phyloP scores from a whole-genome alignment of 768 basidiomycete species.

The Calocera cornea region DNA sequence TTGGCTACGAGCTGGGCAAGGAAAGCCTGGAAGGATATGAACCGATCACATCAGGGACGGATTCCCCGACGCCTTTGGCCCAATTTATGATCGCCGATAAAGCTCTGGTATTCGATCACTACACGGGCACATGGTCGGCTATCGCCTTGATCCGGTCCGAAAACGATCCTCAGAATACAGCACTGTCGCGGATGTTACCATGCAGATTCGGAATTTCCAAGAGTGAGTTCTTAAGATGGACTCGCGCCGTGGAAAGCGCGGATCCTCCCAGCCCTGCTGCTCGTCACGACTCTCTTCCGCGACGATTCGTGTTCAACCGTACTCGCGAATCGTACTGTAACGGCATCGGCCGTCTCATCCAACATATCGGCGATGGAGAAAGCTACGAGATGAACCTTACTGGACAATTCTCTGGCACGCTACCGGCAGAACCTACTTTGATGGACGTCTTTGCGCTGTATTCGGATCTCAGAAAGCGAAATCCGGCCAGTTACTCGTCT shows the following conservation, averaged over 20 bases:
- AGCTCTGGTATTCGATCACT: conserved; percentile 13
- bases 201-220: background rate
- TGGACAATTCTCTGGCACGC: background rate
- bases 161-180: background rate
- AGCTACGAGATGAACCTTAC: conserved; percentile 2
- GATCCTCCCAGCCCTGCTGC: background rate
- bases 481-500: conserved; percentile 81
- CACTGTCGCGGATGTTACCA: background rate
- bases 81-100: conserved; percentile 1
- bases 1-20: conserved; percentile 71
- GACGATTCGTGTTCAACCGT: background rate
- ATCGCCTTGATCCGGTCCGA: background rate
- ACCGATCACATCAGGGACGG: background rate
- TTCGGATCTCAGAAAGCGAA: conserved; percentile 44
- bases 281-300: background rate
- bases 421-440: background rate
- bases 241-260: background rate
- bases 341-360: background rate
- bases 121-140: background rate
- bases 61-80: conserved; percentile 5
- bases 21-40: conserved; percentile 15
- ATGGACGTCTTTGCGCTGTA: conserved; percentile 17
- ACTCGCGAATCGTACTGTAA: background rate
- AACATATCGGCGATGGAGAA: background rate
- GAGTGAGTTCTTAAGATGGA: background rate